Evolutionary conservation across 768 basidiomycete genomes (phyloP).

Genomic region (Dacryopinax primogenitus): DNA sequence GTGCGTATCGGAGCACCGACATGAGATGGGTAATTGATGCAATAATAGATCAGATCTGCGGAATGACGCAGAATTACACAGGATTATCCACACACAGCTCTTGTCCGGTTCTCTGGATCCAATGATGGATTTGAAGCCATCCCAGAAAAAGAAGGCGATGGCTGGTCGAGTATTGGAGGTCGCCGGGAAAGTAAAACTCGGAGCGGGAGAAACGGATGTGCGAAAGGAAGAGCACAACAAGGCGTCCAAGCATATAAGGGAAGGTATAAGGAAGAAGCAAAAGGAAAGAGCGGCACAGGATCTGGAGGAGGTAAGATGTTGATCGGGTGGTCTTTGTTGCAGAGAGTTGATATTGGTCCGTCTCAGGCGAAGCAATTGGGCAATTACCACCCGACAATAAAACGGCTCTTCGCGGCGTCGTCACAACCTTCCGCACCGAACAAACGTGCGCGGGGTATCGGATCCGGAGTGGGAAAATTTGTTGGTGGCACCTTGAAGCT

Average conservation of each 20-base stretch:
- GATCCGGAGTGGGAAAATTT: slow-evolving; percentile 70
- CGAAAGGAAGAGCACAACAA: slow-evolving; percentile 52
- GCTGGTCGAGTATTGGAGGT: slow-evolving; percentile 67
- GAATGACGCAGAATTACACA: slow-evolving; percentile 68
- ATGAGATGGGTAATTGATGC: slow-evolving; percentile 9
- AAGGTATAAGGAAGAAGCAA: slow-evolving; percentile 53
- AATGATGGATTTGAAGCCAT: slow-evolving; percentile 48
- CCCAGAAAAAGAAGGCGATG: slow-evolving; percentile 58
- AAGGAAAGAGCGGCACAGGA: slow-evolving; percentile 40
- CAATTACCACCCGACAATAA: slow-evolving; percentile 71
- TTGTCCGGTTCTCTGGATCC: slow-evolving; percentile 59
- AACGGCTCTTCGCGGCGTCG: slow-evolving; percentile 46
- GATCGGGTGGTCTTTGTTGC: background rate
- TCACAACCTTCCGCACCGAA: slow-evolving; percentile 22
- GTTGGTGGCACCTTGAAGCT: slow-evolving; percentile 55
- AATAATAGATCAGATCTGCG: slow-evolving; percentile 50
- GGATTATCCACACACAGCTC: slow-evolving; percentile 64
- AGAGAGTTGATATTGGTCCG: background rate
- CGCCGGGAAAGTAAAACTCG: slow-evolving; percentile 52
- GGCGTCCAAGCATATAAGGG: slow-evolving; percentile 58
- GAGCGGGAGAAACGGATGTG: slow-evolving; percentile 55
- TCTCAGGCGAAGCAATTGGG: slow-evolving; percentile 66
- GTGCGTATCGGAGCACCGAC: slow-evolving; percentile 23
- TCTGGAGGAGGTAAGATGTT: slow-evolving; percentile 58
- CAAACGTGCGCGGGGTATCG: slow-evolving; percentile 51